These are phyloP conservation scores for Stachybotrys elegans DNA, from an alignment of 2,329 filamentous ascomycete species.

Conservation along the genomic window DNA sequence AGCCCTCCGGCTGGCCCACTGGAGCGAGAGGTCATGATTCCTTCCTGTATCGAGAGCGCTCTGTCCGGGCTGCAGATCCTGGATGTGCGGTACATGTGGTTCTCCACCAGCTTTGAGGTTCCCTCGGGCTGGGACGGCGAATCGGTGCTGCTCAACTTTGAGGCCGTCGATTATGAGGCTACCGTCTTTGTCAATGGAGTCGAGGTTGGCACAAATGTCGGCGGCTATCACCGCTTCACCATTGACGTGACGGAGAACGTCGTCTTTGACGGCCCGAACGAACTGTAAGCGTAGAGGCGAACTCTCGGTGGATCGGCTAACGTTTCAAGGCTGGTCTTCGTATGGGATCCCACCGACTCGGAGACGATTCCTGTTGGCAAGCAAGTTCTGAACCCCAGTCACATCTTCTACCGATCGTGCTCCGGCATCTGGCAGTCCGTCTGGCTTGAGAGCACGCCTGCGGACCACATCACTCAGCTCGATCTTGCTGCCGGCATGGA, in stretches of 20 bases:
- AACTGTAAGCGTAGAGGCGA: constrained; percentile 39
- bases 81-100: constrained; percentile 41
- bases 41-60: constrained; percentile 39
- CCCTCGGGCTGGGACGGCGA: constrained; percentile 39
- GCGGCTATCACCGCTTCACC: constrained; percentile 58
- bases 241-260: constrained; percentile 50
- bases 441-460: constrained; percentile 62
- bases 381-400: constrained; percentile 49
- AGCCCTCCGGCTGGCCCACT: constrained; percentile 19
- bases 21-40: constrained; percentile 34
- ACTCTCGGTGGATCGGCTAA: no score
- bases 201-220: constrained; percentile 46
- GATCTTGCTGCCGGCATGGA: constrained; percentile 54
- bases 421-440: constrained; percentile 72
- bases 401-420: constrained; percentile 69
- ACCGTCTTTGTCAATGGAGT: constrained; percentile 55
- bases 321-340: constrained; percentile 59
- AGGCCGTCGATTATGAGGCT: constrained; percentile 53
- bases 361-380: constrained; percentile 62
- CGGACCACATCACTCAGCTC: constrained; percentile 51
- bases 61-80: constrained; percentile 43
- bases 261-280: constrained; percentile 39
- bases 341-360: constrained; percentile 62
- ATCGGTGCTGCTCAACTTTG: constrained; percentile 48
- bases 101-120: constrained; percentile 45